Evolutionary conservation across 1,139 yeast species (phyloP).

Genomic region (Candida sp.): DNA sequence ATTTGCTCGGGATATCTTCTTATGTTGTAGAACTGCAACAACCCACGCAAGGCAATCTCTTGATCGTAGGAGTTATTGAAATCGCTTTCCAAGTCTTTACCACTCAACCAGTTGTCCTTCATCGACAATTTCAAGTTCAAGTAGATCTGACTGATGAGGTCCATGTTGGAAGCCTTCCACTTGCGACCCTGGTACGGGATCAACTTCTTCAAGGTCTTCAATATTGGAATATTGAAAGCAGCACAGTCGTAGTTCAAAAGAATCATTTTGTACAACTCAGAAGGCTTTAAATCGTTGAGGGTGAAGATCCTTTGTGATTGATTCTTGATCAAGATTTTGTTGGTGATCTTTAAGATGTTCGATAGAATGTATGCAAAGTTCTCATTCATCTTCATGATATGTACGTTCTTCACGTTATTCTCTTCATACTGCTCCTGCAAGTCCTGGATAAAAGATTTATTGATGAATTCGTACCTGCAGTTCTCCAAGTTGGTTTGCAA

Average conservation of each 20-base stretch:
- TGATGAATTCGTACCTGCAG: slow-evolving; percentile 29
- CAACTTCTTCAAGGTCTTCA: slow-evolving; percentile 76
- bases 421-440: slow-evolving; percentile 30
- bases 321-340: slow-evolving; percentile 48
- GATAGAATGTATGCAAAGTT: slow-evolving; percentile 48
- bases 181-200: slow-evolving; percentile 93
- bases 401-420: slow-evolving; percentile 30
- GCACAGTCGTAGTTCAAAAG: slow-evolving; percentile 59
- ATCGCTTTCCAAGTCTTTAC: slow-evolving; percentile 78
- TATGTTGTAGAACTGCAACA: slow-evolving; percentile 79
- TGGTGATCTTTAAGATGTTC: slow-evolving; percentile 47
- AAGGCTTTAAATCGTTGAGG: slow-evolving; percentile 59
- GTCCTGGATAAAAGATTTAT: slow-evolving; percentile 29
- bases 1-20: slow-evolving; percentile 56
- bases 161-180: slow-evolving; percentile 96
- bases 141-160: slow-evolving; percentile 85
- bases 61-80: slow-evolving; percentile 83
- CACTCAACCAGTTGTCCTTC: slow-evolving; percentile 90
- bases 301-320: slow-evolving; percentile 58
- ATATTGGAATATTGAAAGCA: slow-evolving; percentile 68
- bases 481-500: slow-evolving; percentile 16
- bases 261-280: slow-evolving; percentile 50
- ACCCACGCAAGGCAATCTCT: slow-evolving; percentile 82
- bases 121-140: slow-evolving; percentile 73
- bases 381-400: slow-evolving; percentile 38